These are phyloP conservation scores for Dendrobium catenatum DNA, from an alignment of 106 monocot genomes.

Conservation along the genomic window DNA sequence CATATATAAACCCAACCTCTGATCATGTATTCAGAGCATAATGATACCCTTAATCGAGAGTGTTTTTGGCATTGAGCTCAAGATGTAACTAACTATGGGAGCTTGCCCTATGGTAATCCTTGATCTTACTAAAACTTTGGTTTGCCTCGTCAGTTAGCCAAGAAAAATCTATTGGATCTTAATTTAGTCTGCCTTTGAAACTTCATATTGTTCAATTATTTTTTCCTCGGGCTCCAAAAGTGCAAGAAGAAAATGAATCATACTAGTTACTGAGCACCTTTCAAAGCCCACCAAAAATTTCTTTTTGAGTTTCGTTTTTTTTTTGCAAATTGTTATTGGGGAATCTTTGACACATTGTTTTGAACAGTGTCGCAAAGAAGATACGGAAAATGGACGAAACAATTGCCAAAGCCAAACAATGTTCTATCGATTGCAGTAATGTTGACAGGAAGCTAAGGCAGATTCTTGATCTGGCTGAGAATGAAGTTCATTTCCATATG, in stretches of 20 bases:
- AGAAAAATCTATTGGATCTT: too few species aligned
- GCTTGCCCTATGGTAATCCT: too few species aligned
- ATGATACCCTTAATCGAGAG: too few species aligned
- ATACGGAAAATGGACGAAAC: constrained; percentile 69
- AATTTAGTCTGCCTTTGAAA: not conserved
- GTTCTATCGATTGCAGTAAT: constrained; percentile 62
- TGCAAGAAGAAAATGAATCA: not conserved
- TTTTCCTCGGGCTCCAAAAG: not conserved
- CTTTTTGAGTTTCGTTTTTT: not conserved
- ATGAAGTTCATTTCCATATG: constrained; percentile 80
- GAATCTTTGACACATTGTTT: not conserved
- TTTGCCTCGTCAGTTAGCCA: too few species aligned
- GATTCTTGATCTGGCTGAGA: constrained; percentile 76
- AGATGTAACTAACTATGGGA: too few species aligned
- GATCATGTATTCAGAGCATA: too few species aligned
- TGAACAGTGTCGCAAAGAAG: constrained; percentile 49
- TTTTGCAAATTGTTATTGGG: not conserved
- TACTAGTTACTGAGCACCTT: not conserved
- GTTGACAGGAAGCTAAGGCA: constrained; percentile 84
- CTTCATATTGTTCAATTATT: not conserved
- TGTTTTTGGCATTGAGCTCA: too few species aligned
- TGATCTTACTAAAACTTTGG: too few species aligned
- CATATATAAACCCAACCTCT: too few species aligned
- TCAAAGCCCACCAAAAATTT: not conserved
- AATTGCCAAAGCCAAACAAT: constrained; percentile 45